Evolutionary conservation across 306 rosid species (phyloP).

Genomic region (Begonia loranthoides): DNA sequence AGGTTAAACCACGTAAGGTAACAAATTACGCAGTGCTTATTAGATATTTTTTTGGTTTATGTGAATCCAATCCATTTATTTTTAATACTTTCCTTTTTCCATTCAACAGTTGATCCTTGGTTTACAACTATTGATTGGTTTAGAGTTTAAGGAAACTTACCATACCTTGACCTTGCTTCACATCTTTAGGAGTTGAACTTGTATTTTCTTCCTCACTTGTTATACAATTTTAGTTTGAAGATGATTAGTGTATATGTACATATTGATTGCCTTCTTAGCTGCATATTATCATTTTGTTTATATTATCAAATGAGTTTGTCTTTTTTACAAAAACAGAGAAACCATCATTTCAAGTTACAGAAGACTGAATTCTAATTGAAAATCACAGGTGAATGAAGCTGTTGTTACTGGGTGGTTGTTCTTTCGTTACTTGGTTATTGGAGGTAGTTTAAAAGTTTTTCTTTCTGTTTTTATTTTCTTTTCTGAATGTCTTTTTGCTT

Average conservation of each 20-base stretch:
- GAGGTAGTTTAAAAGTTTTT: constrained; percentile 43
- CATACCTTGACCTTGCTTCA: too few species aligned
- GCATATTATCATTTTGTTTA: too few species aligned
- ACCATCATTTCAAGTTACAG: too few species aligned
- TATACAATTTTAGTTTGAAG: too few species aligned
- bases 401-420: constrained; percentile 97
- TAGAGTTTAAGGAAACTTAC: neutral
- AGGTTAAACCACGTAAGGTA: constrained; percentile 92
- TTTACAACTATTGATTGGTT: neutral
- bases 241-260: too few species aligned
- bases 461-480: neutral
- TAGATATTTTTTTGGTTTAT: constrained; percentile 1
- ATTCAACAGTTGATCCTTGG: neutral
- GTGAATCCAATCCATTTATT: neutral
- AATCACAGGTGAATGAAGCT: constrained; percentile 78
- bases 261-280: too few species aligned
- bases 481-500: neutral
- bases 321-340: too few species aligned
- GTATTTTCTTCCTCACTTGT: too few species aligned
- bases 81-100: too few species aligned
- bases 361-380: constrained; percentile 1
- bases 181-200: too few species aligned
- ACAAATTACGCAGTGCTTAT: neutral
- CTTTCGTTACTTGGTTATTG: constrained; percentile 94
- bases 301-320: too few species aligned